Evolutionary conservation across 2,329 filamentous ascomycete genomes (phyloP).

Genomic region (Didymella glomerata): DNA sequence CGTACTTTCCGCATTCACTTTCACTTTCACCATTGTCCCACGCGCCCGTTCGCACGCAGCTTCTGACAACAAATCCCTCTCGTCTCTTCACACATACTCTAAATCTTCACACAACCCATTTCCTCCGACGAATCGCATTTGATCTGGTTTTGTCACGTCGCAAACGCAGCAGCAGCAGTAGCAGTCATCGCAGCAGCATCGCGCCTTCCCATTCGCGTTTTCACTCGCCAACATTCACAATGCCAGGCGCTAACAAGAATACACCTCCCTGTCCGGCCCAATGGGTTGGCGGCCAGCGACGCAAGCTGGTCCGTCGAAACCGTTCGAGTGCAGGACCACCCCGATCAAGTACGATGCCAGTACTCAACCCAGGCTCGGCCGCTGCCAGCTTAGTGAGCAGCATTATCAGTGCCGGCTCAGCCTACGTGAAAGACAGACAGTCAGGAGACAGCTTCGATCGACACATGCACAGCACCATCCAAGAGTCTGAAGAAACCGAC

Average conservation of each 20-base stretch:
- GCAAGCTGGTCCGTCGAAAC: constrained; percentile 32
- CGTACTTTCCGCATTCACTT: constrained; percentile 13
- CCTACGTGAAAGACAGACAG: constrained; percentile 1
- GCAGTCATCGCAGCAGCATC: neutral
- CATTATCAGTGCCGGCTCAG: constrained; percentile 10
- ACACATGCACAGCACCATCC: neutral
- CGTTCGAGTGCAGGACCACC: constrained; percentile 15
- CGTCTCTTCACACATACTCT: neutral
- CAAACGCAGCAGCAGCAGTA: constrained; percentile 9
- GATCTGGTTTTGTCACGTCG: neutral
- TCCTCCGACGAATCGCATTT: neutral
- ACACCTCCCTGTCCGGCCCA: constrained; percentile 14
- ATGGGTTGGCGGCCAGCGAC: constrained; percentile 29
- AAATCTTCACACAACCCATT: neutral
- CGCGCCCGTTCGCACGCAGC: neutral
- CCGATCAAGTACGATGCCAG: constrained; percentile 29
- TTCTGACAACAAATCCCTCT: neutral
- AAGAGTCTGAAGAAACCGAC: neutral
- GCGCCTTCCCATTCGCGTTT: constrained; percentile 1
- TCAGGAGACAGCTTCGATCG: constrained; percentile 18
- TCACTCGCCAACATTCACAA: neutral
- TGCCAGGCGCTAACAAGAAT: constrained; percentile 16
- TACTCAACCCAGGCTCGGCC: constrained; percentile 16
- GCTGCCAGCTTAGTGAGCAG: constrained; percentile 12
- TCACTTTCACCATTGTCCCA: constrained; percentile 10